A percentile compares a stretch with the other conserved stretches of the same genome.
phyloP scores from a whole-genome alignment of 106 monocot genomes.

The Agapanthus africanus region DNA sequence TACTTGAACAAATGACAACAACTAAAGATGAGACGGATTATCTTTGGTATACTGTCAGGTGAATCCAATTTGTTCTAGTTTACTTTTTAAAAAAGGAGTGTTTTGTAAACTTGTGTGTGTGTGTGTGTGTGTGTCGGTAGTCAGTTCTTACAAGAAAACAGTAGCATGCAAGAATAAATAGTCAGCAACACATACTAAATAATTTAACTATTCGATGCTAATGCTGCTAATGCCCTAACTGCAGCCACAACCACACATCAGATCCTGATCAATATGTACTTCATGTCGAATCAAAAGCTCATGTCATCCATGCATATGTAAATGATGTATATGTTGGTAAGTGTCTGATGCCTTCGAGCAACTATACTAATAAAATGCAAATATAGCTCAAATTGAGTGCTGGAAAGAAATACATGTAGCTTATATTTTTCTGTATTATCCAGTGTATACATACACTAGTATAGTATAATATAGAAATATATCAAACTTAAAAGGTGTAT shows the following conservation, averaged over 20 bases:
- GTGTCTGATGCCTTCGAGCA: constrained; percentile 2
- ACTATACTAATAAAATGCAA: not conserved
- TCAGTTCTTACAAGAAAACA: too few species aligned
- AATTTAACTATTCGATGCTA: not conserved
- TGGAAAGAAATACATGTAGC: not conserved
- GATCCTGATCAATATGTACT: constrained; percentile 22
- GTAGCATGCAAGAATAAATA: too few species aligned
- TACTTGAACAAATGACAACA: constrained; percentile 56
- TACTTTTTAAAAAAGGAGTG: too few species aligned
- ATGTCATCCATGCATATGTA: constrained; percentile 76
- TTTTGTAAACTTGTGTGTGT: too few species aligned
- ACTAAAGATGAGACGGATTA: constrained; percentile 90
- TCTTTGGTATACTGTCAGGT: constrained; percentile 86
- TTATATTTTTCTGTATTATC: too few species aligned
- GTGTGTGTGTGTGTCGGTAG: too few species aligned
- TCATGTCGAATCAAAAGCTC: constrained; percentile 52
- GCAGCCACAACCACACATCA: constrained; percentile 51
- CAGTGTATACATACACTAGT: too few species aligned
- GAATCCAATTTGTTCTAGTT: not conserved
- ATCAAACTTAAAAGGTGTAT: too few species aligned
- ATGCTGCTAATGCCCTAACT: not conserved
- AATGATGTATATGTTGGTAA: constrained; percentile 62
- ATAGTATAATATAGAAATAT: too few species aligned
- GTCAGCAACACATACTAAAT: too few species aligned
- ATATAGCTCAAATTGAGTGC: not conserved